Conservation (phyloP, 2,329 filamentous ascomycete genomes). For the Xylaria sp. region DNA sequence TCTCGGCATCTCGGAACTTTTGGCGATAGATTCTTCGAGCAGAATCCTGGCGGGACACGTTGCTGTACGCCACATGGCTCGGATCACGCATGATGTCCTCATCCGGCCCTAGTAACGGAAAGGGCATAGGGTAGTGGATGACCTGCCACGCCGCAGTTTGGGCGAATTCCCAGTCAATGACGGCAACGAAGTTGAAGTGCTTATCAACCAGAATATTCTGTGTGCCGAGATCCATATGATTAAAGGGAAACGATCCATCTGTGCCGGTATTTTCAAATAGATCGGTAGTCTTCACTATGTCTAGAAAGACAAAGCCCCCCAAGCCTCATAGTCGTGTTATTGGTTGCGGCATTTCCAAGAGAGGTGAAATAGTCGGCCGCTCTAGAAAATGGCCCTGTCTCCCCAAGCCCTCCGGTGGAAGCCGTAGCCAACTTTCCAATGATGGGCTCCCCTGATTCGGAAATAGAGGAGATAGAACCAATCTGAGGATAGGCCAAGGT, state of each 20-base stretch:
- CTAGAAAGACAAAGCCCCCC: constrained; percentile 32
- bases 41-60: constrained; percentile 24
- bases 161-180: constrained; percentile 44
- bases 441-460: constrained; percentile 28
- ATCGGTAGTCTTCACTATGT: constrained; percentile 33
- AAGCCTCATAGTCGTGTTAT: constrained; percentile 16
- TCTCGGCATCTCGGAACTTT: constrained; percentile 27
- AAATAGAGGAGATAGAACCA: constrained; percentile 34
- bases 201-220: constrained; percentile 44
- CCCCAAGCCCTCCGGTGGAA: constrained; percentile 15
- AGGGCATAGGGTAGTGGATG: constrained; percentile 42
- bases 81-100: constrained; percentile 27
- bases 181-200: constrained; percentile 39
- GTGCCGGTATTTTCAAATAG: constrained; percentile 28
- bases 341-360: constrained; percentile 27
- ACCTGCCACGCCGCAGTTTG: constrained; percentile 40
- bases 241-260: constrained; percentile 33
- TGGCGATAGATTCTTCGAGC: constrained; percentile 25
- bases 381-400: constrained; percentile 31
- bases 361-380: constrained; percentile 33
- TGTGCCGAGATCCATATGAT: constrained; percentile 43
- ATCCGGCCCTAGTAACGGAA: constrained; percentile 33
- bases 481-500: constrained; percentile 33
- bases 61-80: constrained; percentile 26
- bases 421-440: constrained; percentile 30